These are phyloP conservation scores for Neonectria sp. DNA, from an alignment of 2,329 filamentous ascomycete species.

Conservation along the genomic window DNA sequence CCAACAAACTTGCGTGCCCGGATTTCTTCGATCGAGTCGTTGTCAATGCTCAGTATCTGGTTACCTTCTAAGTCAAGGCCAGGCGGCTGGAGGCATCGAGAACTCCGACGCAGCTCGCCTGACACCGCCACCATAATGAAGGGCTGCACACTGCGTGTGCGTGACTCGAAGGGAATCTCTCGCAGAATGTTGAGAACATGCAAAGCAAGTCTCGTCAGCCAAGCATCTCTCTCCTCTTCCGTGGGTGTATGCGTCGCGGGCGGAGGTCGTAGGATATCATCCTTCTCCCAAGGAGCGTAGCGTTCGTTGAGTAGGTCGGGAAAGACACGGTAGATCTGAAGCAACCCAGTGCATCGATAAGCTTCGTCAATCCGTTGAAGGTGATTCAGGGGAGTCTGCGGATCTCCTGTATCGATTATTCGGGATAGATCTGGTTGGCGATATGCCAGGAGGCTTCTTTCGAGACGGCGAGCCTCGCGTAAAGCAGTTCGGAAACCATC, in stretches of 20 bases:
- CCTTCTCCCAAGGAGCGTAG: conserved; percentile 30
- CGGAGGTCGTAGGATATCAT: conserved; percentile 17
- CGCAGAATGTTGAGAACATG: conserved; percentile 34
- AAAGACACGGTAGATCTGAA: conserved; percentile 43
- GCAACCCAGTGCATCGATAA: conserved; percentile 34
- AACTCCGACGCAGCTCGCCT: conserved; percentile 32
- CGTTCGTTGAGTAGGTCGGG: conserved; percentile 39
- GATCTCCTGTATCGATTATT: conserved; percentile 35
- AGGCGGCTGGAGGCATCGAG: background rate
- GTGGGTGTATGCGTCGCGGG: conserved; percentile 19
- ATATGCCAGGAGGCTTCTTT: conserved; percentile 29
- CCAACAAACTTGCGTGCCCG: conserved; percentile 34
- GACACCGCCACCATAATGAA: conserved; percentile 35
- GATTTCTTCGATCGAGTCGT: conserved; percentile 31
- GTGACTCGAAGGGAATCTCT: conserved; percentile 43
- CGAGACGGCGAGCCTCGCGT: conserved; percentile 33
- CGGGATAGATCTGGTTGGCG: conserved; percentile 20
- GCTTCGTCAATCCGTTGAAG: conserved; percentile 37
- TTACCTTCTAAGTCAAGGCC: background rate
- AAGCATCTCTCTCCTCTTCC: conserved; percentile 27
- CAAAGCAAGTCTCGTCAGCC: conserved; percentile 37
- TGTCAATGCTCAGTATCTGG: background rate
- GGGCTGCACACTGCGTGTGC: conserved; percentile 26
- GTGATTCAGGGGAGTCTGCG: conserved; percentile 33
- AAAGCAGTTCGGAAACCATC: conserved; percentile 32